Percentiles rank a stretch among this genome's conserved stretches.
Evolutionary conservation across 2,329 filamentous ascomycete genomes (phyloP).

Genomic region (Monilinia fructicola): DNA sequence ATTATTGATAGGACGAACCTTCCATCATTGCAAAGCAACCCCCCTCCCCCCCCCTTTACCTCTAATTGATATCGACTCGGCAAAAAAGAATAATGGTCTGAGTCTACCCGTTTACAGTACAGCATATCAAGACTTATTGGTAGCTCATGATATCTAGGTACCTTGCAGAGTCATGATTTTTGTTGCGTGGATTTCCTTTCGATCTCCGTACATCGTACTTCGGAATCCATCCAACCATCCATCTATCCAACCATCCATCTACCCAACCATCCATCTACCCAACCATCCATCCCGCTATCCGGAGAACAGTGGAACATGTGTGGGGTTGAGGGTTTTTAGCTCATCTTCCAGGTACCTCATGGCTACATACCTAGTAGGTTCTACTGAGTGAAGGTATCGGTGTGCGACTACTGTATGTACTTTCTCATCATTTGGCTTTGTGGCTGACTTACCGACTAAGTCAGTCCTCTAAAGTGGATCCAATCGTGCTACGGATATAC

Average conservation of each 20-base stretch:
- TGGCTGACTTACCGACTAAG: background rate
- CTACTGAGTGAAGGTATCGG: background rate
- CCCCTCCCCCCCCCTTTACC: background rate
- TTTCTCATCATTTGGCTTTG: background rate
- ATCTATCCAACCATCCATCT: background rate
- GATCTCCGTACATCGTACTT: too few species aligned
- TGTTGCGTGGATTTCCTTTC: background rate
- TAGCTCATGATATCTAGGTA: too few species aligned
- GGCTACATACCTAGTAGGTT: too few species aligned
- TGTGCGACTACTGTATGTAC: too few species aligned
- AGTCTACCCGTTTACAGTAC: too few species aligned
- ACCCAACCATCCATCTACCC: background rate
- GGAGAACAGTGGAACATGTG: constrained; percentile 2
- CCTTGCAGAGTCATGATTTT: background rate
- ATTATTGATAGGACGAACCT: background rate
- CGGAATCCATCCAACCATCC: background rate
- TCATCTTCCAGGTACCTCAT: background rate
- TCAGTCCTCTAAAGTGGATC: constrained; percentile 1
- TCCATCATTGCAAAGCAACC: background rate
- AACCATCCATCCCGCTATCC: constrained; percentile 1
- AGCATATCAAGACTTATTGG: too few species aligned
- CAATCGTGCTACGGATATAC: background rate
- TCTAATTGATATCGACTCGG: background rate
- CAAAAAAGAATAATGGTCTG: too few species aligned
- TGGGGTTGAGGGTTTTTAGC: constrained; percentile 3